Percentiles rank a stretch among this genome's conserved stretches.
Evolutionary conservation across 202 grass and related monocot species (phyloP).

Genomic region (Musa balbisiana): DNA sequence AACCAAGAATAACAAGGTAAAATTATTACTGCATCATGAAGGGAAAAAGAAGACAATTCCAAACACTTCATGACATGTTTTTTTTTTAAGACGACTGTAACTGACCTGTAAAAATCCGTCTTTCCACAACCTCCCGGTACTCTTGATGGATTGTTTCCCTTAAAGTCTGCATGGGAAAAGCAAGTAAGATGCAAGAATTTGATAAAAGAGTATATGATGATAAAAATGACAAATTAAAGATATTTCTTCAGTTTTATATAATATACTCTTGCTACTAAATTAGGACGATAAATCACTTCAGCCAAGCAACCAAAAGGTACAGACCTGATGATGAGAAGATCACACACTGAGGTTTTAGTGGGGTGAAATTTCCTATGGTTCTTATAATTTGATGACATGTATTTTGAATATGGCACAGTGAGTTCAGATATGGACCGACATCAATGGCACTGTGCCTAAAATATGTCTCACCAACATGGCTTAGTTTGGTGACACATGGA

Average conservation of each 20-base stretch:
- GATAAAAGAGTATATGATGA: not conserved
- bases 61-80: not conserved
- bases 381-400: too few species aligned
- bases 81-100: not conserved
- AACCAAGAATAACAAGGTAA: conserved; percentile 3
- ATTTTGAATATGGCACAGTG: too few species aligned
- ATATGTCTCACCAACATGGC: too few species aligned
- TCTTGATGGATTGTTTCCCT: conserved; percentile 85
- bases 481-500: too few species aligned
- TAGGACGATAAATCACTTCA: not conserved
- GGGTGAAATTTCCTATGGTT: too few species aligned
- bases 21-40: not conserved
- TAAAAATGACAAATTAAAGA: not conserved
- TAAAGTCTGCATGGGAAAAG: conserved; percentile 52
- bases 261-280: not conserved
- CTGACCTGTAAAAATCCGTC: conserved; percentile 79
- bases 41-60: not conserved
- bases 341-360: too few species aligned
- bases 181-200: conserved; percentile 10
- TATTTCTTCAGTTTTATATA: not conserved
- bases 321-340: not conserved
- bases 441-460: too few species aligned
- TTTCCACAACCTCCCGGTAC: conserved; percentile 83
- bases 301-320: not conserved
- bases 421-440: too few species aligned